Conservation (phyloP, 371 early-diverging fungal species). For the Mucor mucedo region DNA sequence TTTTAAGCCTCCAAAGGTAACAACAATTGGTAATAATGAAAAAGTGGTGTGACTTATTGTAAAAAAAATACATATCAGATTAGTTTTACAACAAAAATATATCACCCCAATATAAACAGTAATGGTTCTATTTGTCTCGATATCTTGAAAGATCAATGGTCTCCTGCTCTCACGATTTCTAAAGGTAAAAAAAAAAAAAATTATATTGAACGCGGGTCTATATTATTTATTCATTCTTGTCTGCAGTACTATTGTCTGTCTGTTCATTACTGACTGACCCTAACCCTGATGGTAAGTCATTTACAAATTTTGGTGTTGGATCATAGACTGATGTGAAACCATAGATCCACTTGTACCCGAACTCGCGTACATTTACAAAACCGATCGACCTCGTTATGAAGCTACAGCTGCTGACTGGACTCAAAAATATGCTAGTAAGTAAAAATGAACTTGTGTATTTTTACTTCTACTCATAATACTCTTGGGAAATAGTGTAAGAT, state of each 20-base stretch:
- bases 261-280: slow-evolving; percentile 98
- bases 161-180: slow-evolving; percentile 98
- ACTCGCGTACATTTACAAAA: slow-evolving; percentile 96
- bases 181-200: slow-evolving; percentile 65
- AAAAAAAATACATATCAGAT: slow-evolving; percentile 53
- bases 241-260: slow-evolving; percentile 89
- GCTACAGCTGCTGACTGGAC: slow-evolving; percentile 93
- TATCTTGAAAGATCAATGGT: slow-evolving; percentile 99
- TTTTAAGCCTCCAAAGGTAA: slow-evolving; percentile 98
- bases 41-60: no score
- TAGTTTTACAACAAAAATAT: slow-evolving; percentile 96
- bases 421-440: slow-evolving; percentile 81
- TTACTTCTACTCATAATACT: no score
- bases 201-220: not conserved
- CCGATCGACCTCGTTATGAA: slow-evolving; percentile 89
- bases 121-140: slow-evolving; percentile 99
- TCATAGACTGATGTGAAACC: no score
- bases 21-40: no score
- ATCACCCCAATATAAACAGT: slow-evolving; percentile 99
- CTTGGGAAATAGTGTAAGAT: no score
- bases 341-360: slow-evolving; percentile 95
- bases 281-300: slow-evolving; percentile 83
- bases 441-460: no score
- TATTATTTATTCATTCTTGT: not conserved
- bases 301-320: not conserved